Evolutionary conservation across 768 basidiomycete genomes (phyloP), one percentile per base, ranked within the genome.

Genomic region (Lentinus brumalis): DNA sequence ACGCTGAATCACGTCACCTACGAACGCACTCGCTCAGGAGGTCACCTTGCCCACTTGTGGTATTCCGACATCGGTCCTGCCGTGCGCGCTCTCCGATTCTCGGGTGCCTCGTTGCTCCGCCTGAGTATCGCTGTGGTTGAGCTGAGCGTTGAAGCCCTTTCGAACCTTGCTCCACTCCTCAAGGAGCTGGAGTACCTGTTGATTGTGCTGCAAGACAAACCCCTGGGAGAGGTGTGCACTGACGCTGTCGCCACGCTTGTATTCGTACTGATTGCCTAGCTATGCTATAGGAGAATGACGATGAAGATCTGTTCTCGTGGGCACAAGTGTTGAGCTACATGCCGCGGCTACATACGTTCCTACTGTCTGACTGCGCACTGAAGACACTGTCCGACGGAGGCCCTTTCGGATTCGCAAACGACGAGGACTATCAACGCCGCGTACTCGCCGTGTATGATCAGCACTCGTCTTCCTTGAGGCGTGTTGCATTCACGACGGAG

Each of bases 401-500:
- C 6, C 44, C 31, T 11, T 57, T 57, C 38, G 8, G 10, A 12
- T 57, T 57, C 29, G 56, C 56, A 3, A 47, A 46, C 4, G 46
- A 57, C 35, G 14, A 49, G 7, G 47, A n/a, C 8, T 21, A 49
- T 15, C 56, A 57, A 35, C 56, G 46, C 11, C 21, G 10, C 11
- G 29, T 21, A 35, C 29, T 57, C 5, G 35, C 35, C 2, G 35
- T 29, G 47, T 57, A 46, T n/a, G 56, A 35, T 3, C 12, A 35
- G 39, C 46, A 31, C 11, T 38, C 56, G 10, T 9, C 38, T 14
- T 14, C 21, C 14, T 46, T 57, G 12, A 32, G 46, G 5, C 46
- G 16, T 8, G 56, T 57, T 15, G 46, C 56, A 18, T 57, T 57
- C 38, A 57, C 56, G 46, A 57, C 56, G 3, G 56, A 57, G 47